Conservation (phyloP, 2,329 filamentous ascomycete genomes). For the Aotearoamyces nothofagi region DNA sequence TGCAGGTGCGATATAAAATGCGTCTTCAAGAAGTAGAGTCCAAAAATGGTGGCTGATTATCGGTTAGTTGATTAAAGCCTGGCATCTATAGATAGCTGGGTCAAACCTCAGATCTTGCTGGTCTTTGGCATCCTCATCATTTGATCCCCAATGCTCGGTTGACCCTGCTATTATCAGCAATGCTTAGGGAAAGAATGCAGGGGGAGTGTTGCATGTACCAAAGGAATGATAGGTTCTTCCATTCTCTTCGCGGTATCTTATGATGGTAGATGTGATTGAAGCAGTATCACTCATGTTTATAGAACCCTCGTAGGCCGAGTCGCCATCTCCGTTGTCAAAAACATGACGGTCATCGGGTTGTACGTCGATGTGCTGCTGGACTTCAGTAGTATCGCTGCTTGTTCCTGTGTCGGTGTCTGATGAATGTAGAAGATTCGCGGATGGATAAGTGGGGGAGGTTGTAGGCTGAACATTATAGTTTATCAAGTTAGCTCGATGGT, state of each 20-base stretch:
- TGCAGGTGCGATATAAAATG: slow-evolving; percentile 9
- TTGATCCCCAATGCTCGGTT: no score
- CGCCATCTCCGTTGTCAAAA: slow-evolving; percentile 1
- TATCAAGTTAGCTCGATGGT: neutral
- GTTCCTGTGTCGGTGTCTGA: neutral
- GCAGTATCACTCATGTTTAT: neutral
- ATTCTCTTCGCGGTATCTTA: slow-evolving; percentile 4
- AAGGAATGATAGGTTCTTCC: slow-evolving; percentile 2
- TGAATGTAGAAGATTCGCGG: no score
- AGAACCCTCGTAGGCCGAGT: neutral
- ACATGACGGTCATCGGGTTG: neutral
- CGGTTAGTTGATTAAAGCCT: no score
- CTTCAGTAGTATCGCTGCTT: slow-evolving; percentile 2
- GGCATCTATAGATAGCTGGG: no score
- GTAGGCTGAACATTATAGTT: neutral
- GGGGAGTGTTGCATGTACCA: slow-evolving; percentile 14
- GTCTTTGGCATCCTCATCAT: slow-evolving; percentile 1
- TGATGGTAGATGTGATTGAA: slow-evolving; percentile 2
- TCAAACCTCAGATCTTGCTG: no score
- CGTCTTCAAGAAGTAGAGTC: slow-evolving; percentile 13
- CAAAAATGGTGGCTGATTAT: slow-evolving; percentile 20
- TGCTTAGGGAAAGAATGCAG: neutral
- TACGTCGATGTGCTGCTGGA: slow-evolving; percentile 1
- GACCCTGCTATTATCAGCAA: neutral
- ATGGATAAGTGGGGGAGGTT: no score